A percentile compares a stretch with the other conserved stretches of the same genome.
phyloP scores from a whole-genome alignment of 495 filamentous ascomycete genomes.

The Xylaria grammica region DNA sequence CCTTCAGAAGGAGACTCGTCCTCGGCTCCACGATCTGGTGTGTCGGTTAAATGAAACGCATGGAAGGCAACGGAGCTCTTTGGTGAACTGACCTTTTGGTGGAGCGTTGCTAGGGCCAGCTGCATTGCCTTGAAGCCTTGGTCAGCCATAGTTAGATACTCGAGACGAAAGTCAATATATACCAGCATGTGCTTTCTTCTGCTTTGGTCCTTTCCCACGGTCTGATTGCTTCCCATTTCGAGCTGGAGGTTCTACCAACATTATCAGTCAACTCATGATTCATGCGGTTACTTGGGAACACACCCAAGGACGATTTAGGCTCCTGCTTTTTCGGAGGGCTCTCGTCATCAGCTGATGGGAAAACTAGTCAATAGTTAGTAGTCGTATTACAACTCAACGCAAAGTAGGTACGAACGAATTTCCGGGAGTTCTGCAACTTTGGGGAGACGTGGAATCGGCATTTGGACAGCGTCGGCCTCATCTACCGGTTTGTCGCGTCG shows the following conservation, averaged over 20 bases:
- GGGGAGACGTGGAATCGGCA: neutral
- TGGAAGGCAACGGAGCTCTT: neutral
- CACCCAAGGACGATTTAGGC: neutral
- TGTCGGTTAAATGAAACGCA: neutral
- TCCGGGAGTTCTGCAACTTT: neutral
- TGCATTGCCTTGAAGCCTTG: neutral
- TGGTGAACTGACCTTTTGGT: neutral
- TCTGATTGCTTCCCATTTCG: neutral
- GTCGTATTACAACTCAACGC: neutral
- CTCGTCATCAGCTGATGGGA: neutral
- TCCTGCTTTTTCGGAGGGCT: neutral
- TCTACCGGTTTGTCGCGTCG: neutral
- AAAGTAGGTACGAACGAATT: neutral
- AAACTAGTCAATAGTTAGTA: neutral
- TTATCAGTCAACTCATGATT: neutral
- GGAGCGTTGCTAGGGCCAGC: neutral
- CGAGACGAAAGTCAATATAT: neutral
- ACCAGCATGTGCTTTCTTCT: neutral
- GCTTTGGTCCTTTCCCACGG: neutral
- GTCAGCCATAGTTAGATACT: neutral
- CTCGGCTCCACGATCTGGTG: neutral
- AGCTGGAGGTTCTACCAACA: neutral
- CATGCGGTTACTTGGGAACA: neutral
- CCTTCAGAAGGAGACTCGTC: constrained; percentile 2
- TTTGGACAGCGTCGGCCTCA: neutral